Percentiles rank a stretch among this genome's conserved stretches.
Conservation (phyloP, 2,329 filamentous ascomycete genomes). For the Clarireedia hainanense region DNA sequence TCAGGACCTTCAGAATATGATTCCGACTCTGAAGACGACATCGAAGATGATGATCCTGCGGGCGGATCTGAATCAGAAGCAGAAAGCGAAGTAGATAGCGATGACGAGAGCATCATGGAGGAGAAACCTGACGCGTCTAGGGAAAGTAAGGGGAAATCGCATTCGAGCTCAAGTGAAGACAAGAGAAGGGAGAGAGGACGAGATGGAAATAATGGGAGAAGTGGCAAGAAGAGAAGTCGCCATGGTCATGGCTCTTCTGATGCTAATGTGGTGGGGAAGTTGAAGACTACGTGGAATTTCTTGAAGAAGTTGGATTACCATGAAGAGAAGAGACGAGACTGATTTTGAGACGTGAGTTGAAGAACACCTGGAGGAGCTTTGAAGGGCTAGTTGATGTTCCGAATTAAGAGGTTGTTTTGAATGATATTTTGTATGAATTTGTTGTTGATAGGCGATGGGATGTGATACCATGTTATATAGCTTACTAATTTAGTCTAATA, state of each 20-base stretch:
- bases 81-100: too few relatives aligned
- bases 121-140: background rate
- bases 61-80: too few relatives aligned
- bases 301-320: conserved; percentile 7
- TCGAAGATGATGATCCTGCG: background rate
- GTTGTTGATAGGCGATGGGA: too few relatives aligned
- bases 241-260: background rate
- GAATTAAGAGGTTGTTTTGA: too few relatives aligned
- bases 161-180: background rate
- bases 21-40: background rate
- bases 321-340: background rate
- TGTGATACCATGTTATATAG: too few relatives aligned
- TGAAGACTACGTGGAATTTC: conserved; percentile 2
- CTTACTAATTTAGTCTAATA: too few relatives aligned
- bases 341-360: too few relatives aligned
- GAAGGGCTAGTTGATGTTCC: too few relatives aligned
- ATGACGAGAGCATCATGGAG: background rate
- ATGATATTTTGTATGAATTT: too few relatives aligned
- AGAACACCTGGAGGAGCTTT: too few relatives aligned
- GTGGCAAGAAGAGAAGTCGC: background rate
- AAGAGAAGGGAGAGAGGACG: background rate
- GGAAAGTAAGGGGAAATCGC: background rate
- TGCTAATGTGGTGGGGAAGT: background rate
- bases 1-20: too few relatives aligned
- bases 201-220: background rate